Percentiles rank a stretch among this genome's conserved stretches.
These are phyloP conservation scores for Boletus rubescentipes DNA, from an alignment of 768 basidiomycete genomes.

Conservation along the genomic window DNA sequence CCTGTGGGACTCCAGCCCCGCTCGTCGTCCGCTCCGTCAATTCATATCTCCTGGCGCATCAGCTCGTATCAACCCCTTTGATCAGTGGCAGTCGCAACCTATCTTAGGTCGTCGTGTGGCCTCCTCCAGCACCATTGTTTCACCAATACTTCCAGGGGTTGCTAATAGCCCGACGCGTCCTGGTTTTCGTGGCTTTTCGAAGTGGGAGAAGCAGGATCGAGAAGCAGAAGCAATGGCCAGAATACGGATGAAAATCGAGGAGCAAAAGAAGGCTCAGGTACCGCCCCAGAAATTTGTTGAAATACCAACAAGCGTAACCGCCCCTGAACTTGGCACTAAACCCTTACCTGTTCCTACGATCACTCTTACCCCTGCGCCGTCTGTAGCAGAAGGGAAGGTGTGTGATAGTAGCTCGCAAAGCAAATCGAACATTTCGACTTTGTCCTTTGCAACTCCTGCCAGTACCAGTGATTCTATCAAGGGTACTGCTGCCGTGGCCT, in stretches of 20 bases:
- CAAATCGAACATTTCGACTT: slow-evolving; percentile 16
- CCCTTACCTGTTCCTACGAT: slow-evolving; percentile 27
- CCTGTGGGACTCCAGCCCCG: slow-evolving; percentile 61
- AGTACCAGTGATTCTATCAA: slow-evolving; percentile 11
- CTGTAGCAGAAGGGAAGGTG: slow-evolving; percentile 6
- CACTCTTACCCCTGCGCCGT: slow-evolving; percentile 27
- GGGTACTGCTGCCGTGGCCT: not conserved
- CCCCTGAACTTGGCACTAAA: slow-evolving; percentile 23
- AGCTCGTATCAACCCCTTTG: slow-evolving; percentile 52
- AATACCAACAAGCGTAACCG: slow-evolving; percentile 25
- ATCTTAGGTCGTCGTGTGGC: slow-evolving; percentile 46
- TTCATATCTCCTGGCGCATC: slow-evolving; percentile 45
- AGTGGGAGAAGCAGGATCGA: slow-evolving; percentile 86
- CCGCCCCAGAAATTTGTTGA: slow-evolving; percentile 37
- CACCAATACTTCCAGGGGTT: slow-evolving; percentile 33
- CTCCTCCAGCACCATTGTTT: slow-evolving; percentile 31
- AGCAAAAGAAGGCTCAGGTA: slow-evolving; percentile 40
- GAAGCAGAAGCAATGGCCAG: slow-evolving; percentile 78
- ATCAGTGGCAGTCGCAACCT: slow-evolving; percentile 31
- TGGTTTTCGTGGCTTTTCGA: slow-evolving; percentile 54
- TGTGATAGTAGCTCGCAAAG: slow-evolving; percentile 6
- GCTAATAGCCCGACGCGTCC: slow-evolving; percentile 57
- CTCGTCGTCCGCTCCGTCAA: slow-evolving; percentile 45
- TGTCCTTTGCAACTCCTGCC: slow-evolving; percentile 13
- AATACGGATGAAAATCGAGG: slow-evolving; percentile 55